Evolutionary conservation across 2,329 filamentous ascomycete genomes (phyloP).

Genomic region (Colletotrichum cordylinicola): DNA sequence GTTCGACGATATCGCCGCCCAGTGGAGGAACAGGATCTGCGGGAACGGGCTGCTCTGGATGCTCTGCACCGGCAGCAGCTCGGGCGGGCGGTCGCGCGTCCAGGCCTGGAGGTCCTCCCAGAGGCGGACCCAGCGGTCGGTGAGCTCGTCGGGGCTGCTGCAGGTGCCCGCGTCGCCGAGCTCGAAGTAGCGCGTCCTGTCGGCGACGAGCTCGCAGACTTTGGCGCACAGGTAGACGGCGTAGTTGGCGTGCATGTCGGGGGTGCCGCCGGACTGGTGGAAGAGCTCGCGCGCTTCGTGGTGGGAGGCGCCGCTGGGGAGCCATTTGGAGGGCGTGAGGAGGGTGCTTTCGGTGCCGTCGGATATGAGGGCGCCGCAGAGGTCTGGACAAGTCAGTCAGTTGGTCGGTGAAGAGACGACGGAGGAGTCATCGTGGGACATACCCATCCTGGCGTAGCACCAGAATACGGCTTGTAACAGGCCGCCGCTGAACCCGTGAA

Average conservation of each 20-base stretch:
- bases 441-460: constrained; percentile 64
- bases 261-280: constrained; percentile 24
- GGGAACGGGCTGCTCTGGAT: constrained; percentile 53
- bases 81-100: constrained; percentile 49
- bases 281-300: constrained; percentile 42
- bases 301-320: constrained; percentile 42
- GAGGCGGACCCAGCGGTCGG: constrained; percentile 49
- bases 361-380: constrained; percentile 62
- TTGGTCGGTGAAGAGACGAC: neutral
- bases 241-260: constrained; percentile 65
- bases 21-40: constrained; percentile 56
- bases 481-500: constrained; percentile 59
- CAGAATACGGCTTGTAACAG: constrained; percentile 62
- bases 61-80: constrained; percentile 50
- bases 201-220: constrained; percentile 55
- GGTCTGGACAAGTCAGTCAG: constrained; percentile 41
- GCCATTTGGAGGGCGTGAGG: constrained; percentile 55
- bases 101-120: constrained; percentile 58
- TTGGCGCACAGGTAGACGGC: constrained; percentile 61
- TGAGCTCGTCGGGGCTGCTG: constrained; percentile 44
- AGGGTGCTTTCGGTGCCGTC: constrained; percentile 56
- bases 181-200: constrained; percentile 53
- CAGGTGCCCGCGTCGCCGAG: constrained; percentile 50
- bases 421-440: constrained; percentile 1
- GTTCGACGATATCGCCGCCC: constrained; percentile 61